Percentiles rank a stretch among this genome's conserved stretches.
phyloP scores from a whole-genome alignment of 345 rosid genomes.

The Dimocarpus longan region DNA sequence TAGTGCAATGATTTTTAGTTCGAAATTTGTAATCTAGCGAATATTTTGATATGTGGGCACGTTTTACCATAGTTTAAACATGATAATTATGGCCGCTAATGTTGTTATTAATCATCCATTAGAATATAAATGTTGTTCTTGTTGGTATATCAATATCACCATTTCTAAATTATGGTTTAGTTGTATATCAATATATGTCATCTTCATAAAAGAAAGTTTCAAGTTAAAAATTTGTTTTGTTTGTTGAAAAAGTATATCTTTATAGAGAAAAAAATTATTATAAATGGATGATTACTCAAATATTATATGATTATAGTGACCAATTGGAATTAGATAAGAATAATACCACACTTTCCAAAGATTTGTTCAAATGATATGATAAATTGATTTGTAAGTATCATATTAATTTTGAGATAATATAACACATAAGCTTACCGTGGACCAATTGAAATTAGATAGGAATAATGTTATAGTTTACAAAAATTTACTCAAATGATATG shows the following conservation, averaged over 20 bases:
- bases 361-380: no score
- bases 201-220: no score
- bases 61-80: background rate
- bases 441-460: background rate
- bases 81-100: background rate
- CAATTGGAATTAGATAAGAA: background rate
- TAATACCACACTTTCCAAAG: no score
- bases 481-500: no score
- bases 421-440: background rate
- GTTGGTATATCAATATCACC: no score
- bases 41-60: background rate
- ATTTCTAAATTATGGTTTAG: background rate
- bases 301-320: background rate
- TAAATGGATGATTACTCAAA: background rate
- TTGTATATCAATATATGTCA: background rate
- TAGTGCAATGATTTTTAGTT: background rate
- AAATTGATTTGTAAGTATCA: no score
- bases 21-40: background rate
- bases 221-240: no score
- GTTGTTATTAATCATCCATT: no score
- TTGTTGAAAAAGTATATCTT: no score
- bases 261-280: background rate
- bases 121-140: no score
- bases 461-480: no score
- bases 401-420: no score